These are phyloP conservation scores for Halophytophthora batemanensis DNA, from an alignment of 352 stramenopile species.

Conservation along the genomic window DNA sequence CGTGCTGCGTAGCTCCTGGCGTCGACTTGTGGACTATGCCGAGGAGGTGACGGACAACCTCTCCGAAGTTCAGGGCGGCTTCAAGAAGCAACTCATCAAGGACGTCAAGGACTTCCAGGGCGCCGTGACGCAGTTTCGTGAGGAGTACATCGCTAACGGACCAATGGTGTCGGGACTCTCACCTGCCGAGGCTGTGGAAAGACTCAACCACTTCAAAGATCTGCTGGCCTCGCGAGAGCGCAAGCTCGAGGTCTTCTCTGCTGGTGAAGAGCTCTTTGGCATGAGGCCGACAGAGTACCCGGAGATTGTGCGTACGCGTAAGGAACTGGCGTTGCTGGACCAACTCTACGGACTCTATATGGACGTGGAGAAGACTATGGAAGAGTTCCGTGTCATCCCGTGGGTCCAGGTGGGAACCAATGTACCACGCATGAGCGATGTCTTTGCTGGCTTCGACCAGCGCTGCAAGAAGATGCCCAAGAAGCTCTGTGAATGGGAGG, in stretches of 20 bases:
- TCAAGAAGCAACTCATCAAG: constrained; percentile 90
- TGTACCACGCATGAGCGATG: constrained; percentile 64
- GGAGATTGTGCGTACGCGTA: constrained; percentile 83
- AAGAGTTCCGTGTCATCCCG: constrained; percentile 56
- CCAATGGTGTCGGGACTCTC: constrained; percentile 76
- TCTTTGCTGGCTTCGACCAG: constrained; percentile 54
- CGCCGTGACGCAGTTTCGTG: constrained; percentile 64
- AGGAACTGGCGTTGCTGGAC: constrained; percentile 83
- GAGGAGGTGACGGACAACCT: constrained; percentile 88
- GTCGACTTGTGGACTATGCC: constrained; percentile 85
- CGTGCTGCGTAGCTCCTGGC: constrained; percentile 78
- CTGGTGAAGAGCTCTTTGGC: constrained; percentile 88
- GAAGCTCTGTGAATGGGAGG: constrained; percentile 83
- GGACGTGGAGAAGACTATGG: constrained; percentile 77
- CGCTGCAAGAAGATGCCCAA: constrained; percentile 85
- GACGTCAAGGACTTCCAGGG: constrained; percentile 85
- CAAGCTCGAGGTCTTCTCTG: constrained; percentile 86
- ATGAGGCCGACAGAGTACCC: constrained; percentile 76
- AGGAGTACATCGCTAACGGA: constrained; percentile 60
- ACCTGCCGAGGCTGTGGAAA: constrained; percentile 77
- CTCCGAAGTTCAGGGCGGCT: constrained; percentile 78
- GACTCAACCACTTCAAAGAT: constrained; percentile 86
- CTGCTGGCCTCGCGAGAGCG: constrained; percentile 67
- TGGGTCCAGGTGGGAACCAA: constrained; percentile 61
- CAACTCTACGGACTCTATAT: constrained; percentile 89